Conservation (phyloP, 2,329 filamentous ascomycete species). For the Macrophomina phaseolina region DNA sequence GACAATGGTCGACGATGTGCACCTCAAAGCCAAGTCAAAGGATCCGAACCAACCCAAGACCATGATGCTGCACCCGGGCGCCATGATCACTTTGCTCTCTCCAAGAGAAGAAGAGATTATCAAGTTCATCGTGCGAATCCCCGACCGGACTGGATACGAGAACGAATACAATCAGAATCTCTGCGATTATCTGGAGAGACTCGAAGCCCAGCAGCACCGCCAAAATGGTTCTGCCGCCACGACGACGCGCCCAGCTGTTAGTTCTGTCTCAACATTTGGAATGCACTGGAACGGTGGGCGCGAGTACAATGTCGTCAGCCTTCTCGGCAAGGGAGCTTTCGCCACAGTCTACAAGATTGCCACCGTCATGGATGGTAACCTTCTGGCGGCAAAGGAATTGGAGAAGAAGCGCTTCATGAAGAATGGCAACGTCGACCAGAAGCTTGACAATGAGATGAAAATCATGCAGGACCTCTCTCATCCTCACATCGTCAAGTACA, state of each 20-base stretch:
- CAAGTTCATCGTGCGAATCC: slow-evolving; percentile 84
- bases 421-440: slow-evolving; percentile 85
- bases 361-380: slow-evolving; percentile 78
- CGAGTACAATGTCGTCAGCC: slow-evolving; percentile 81
- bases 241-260: slow-evolving; percentile 1
- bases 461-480: slow-evolving; percentile 90
- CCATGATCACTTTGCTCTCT: slow-evolving; percentile 72
- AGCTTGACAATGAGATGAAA: slow-evolving; percentile 94
- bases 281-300: slow-evolving; percentile 82
- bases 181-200: slow-evolving; percentile 63
- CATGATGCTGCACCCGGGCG: slow-evolving; percentile 73
- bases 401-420: slow-evolving; percentile 94
- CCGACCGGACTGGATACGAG: slow-evolving; percentile 70
- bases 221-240: not conserved
- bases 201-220: not conserved
- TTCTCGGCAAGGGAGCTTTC: slow-evolving; percentile 92
- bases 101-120: slow-evolving; percentile 65
- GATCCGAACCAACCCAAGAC: slow-evolving; percentile 46
- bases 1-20: slow-evolving; percentile 77
- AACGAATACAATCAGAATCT: slow-evolving; percentile 73
- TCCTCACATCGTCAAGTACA: slow-evolving; percentile 88
- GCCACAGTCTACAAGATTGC: slow-evolving; percentile 92
- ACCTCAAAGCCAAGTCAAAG: slow-evolving; percentile 61
- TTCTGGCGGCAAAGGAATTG: slow-evolving; percentile 92
- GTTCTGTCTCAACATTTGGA: slow-evolving; percentile 55